A percentile compares a stretch with the other conserved stretches of the same genome.
phyloP scores from a whole-genome alignment of 192 early-diverging fungal genomes.

The Coemansia guatemalensis region DNA sequence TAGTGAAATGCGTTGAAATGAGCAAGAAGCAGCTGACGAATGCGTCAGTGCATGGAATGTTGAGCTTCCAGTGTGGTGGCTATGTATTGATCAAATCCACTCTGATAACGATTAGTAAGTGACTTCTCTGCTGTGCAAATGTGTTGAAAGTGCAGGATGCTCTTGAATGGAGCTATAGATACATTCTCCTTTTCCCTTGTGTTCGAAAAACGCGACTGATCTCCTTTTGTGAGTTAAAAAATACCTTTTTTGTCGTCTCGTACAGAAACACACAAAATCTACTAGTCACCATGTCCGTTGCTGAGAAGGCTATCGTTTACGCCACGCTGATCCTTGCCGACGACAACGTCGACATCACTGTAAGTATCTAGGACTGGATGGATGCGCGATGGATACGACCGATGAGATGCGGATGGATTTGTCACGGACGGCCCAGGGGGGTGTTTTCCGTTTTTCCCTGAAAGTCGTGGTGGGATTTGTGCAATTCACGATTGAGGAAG shows the following conservation, averaged over 20 bases:
- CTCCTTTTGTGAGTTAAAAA: constrained; percentile 50
- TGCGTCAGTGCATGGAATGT: neutral
- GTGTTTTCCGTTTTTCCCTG: neutral
- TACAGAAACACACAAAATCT: constrained; percentile 21
- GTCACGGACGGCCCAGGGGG: neutral
- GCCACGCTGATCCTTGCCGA: constrained; percentile 98
- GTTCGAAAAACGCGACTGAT: constrained; percentile 46
- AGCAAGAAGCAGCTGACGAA: neutral
- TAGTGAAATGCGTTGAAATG: constrained; percentile 5
- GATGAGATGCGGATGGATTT: neutral
- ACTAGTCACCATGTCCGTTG: constrained; percentile 54
- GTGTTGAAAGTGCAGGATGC: neutral
- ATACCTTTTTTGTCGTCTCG: constrained; percentile 31
- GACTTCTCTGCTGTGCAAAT: neutral
- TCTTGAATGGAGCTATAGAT: neutral
- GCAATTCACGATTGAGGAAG: neutral
- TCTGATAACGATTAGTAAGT: neutral
- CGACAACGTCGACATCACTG: constrained; percentile 95
- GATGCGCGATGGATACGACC: constrained; percentile 26
- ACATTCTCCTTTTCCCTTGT: constrained; percentile 22
- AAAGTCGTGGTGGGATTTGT: constrained; percentile 2
- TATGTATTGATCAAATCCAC: neutral
- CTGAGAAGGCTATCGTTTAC: constrained; percentile 92
- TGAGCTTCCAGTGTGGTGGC: neutral
- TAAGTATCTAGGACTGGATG: constrained; percentile 57